A percentile compares a stretch with the other conserved stretches of the same genome.
phyloP scores from a whole-genome alignment of 2,329 filamentous ascomycete genomes.

The Ascochyta viciae-villosae region DNA sequence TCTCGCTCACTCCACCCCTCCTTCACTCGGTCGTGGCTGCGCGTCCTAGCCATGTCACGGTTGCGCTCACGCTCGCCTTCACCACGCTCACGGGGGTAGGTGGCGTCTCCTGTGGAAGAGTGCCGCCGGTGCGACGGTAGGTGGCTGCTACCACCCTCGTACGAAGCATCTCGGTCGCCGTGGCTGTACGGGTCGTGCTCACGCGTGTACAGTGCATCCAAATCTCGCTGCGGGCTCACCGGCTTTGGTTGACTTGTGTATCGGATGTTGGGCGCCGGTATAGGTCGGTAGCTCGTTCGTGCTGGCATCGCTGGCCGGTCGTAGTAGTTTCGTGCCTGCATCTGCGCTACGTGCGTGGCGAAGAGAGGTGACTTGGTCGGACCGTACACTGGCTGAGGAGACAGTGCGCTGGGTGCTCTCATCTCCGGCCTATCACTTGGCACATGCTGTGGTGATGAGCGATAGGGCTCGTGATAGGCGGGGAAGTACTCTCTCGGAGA shows the following conservation, averaged over 20 bases:
- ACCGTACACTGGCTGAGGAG: conserved; percentile 48
- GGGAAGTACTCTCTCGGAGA: conserved; percentile 51
- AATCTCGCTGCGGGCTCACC: conserved; percentile 31
- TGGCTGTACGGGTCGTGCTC: conserved; percentile 25
- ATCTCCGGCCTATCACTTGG: conserved; percentile 21
- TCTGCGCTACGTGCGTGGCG: conserved; percentile 54
- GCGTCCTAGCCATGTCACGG: conserved; percentile 29
- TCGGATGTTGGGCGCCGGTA: conserved; percentile 30
- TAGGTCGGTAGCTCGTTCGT: conserved; percentile 34
- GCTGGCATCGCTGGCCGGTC: conserved; percentile 39
- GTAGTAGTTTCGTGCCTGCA: conserved; percentile 45
- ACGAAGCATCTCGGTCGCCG: conserved; percentile 8
- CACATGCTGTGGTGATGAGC: conserved; percentile 36
- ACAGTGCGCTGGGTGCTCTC: conserved; percentile 25
- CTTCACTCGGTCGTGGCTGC: conserved; percentile 37
- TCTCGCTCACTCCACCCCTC: conserved; percentile 37
- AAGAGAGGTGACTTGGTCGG: conserved; percentile 57
- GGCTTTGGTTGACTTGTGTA: conserved; percentile 30
- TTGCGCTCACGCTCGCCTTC: conserved; percentile 23
- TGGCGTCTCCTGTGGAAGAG: conserved; percentile 34
- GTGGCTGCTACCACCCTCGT: conserved; percentile 7
- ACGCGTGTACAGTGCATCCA: conserved; percentile 30
- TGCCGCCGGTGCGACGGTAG: conserved; percentile 26
- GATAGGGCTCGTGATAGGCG: conserved; percentile 39
- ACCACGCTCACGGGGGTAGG: conserved; percentile 29